Evolutionary conservation across 2,329 filamentous ascomycete species (phyloP).

Genomic region (Knoxdaviesia proteae): DNA sequence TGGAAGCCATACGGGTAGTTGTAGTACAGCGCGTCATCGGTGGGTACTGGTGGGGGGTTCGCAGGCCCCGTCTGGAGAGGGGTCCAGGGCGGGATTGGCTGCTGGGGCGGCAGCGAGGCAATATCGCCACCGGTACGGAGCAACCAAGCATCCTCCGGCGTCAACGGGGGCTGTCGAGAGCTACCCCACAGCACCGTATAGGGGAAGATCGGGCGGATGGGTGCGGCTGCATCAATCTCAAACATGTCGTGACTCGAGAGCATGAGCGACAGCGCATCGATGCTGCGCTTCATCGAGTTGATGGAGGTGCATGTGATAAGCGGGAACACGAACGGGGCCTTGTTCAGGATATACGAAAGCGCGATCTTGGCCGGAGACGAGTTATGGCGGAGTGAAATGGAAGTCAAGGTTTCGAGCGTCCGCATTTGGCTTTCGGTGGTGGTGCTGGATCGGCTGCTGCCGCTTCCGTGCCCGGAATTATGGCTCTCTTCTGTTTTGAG

Average conservation of each 20-base stretch:
- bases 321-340: slow-evolving; percentile 52
- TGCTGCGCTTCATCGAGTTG: slow-evolving; percentile 48
- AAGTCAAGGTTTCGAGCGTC: slow-evolving; percentile 53
- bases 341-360: slow-evolving; percentile 53
- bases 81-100: neutral
- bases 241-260: slow-evolving; percentile 41
- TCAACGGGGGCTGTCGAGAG: slow-evolving; percentile 8
- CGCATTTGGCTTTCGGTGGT: slow-evolving; percentile 34
- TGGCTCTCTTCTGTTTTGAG: slow-evolving; percentile 17
- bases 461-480: neutral
- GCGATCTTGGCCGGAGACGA: slow-evolving; percentile 18
- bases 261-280: slow-evolving; percentile 41
- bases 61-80: too few relatives aligned
- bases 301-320: slow-evolving; percentile 50
- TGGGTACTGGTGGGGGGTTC: too few relatives aligned
- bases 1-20: too few relatives aligned
- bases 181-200: slow-evolving; percentile 31
- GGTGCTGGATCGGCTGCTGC: neutral
- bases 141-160: slow-evolving; percentile 14
- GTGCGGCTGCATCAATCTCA: slow-evolving; percentile 39
- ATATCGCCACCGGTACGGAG: slow-evolving; percentile 10
- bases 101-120: neutral
- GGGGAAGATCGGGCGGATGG: slow-evolving; percentile 49
- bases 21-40: too few relatives aligned
- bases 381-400: slow-evolving; percentile 35